Evolutionary conservation across 176 grass and related monocot genomes (phyloP).

Genomic region (Guadua angustifolia): DNA sequence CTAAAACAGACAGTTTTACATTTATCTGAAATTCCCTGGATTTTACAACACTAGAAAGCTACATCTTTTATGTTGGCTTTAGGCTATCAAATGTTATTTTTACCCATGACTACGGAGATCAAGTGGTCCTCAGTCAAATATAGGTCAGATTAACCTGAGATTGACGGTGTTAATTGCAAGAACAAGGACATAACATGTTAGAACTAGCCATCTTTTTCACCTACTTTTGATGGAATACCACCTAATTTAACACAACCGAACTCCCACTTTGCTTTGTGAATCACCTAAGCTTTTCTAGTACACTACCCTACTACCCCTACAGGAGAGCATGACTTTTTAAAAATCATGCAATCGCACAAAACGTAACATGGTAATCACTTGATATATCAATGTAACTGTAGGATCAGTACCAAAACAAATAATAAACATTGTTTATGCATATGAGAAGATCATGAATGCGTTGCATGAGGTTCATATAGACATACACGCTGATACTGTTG

Average conservation of each 20-base stretch:
- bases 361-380: not conserved
- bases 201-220: conserved; percentile 19
- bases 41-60: conserved; percentile 13
- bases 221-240: conserved; percentile 30
- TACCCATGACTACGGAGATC: conserved; percentile 12
- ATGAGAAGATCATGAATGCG: conserved; percentile 12
- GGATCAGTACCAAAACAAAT: not conserved
- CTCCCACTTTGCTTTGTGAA: conserved; percentile 15
- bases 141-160: conserved; percentile 22
- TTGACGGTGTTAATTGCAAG: not conserved
- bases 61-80: not conserved
- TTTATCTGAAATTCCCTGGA: conserved; percentile 27
- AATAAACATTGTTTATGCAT: not conserved
- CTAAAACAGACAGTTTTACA: conserved; percentile 9
- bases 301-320: too few relatives aligned
- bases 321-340: not conserved
- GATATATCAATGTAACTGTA: conserved; percentile 2
- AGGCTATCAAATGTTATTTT: conserved; percentile 7
- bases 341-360: not conserved
- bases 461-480: conserved; percentile 19
- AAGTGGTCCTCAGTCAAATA: not conserved
- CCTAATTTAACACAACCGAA: not conserved
- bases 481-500: conserved; percentile 88
- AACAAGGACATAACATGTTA: conserved; percentile 10
- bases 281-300: too few relatives aligned